Percentiles rank a stretch among this genome's conserved stretches.
These are phyloP conservation scores for Cladosporium velox DNA, from an alignment of 2,329 filamentous ascomycete genomes.

Conservation along the genomic window DNA sequence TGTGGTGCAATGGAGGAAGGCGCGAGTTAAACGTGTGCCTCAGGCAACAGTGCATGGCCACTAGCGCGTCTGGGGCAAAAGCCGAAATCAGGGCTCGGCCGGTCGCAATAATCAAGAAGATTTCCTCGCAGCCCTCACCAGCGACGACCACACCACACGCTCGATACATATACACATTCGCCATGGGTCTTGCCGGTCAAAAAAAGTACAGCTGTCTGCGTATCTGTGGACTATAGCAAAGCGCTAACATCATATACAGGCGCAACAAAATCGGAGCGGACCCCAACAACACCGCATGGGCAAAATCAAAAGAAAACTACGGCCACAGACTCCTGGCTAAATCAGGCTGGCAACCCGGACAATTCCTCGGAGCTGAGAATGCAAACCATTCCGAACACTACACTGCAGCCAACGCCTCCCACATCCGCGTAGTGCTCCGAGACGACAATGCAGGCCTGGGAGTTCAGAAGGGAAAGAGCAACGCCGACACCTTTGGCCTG, in stretches of 20 bases:
- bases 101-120: constrained; percentile 1
- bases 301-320: constrained; percentile 75
- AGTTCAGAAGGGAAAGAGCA: constrained; percentile 71
- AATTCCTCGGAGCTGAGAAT: constrained; percentile 75
- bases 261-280: constrained; percentile 78
- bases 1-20: not conserved
- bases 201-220: constrained; percentile 23
- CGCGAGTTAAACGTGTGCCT: not conserved
- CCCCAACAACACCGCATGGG: constrained; percentile 95
- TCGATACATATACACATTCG: not conserved
- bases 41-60: not conserved
- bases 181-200: constrained; percentile 28
- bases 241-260: constrained; percentile 43
- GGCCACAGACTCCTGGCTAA: constrained; percentile 85
- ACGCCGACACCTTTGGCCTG: constrained; percentile 74
- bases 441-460: constrained; percentile 91
- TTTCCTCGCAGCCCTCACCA: not conserved
- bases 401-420: constrained; percentile 77
- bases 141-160: not conserved
- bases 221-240: not conserved
- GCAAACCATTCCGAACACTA: constrained; percentile 74
- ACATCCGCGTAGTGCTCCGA: constrained; percentile 82
- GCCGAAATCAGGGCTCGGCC: not conserved
- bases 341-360: constrained; percentile 88
- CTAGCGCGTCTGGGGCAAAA: not conserved